Conservation (phyloP, 148 eudicot species). For the Heliosperma pusillum region DNA sequence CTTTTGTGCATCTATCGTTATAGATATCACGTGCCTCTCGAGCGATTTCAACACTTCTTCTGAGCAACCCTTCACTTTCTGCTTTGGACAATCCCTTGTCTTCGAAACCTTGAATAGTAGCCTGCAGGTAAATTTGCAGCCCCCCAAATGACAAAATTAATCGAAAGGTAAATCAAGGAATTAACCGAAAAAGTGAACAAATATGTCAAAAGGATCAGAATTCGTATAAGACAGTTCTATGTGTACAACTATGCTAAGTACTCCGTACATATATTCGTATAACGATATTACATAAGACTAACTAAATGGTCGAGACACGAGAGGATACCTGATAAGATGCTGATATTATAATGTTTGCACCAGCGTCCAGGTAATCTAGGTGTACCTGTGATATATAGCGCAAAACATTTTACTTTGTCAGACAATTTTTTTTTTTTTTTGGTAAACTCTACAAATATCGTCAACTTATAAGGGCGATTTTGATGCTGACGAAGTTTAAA, state of each 20-base stretch:
- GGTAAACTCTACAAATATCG: no score
- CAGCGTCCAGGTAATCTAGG: conserved; percentile 96
- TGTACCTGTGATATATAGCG: conserved; percentile 58
- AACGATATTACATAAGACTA: no score
- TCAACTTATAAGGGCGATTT: no score
- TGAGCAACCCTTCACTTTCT: conserved; percentile 72
- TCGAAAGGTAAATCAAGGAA: neutral
- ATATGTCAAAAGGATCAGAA: neutral
- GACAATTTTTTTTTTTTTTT: no score
- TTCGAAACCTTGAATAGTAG: conserved; percentile 81
- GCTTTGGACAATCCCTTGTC: conserved; percentile 75
- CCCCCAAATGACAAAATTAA: no score
- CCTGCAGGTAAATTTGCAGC: conserved; percentile 31
- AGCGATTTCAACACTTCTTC: conserved; percentile 77
- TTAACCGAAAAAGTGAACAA: neutral
- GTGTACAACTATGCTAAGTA: no score
- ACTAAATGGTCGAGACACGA: neutral
- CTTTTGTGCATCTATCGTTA: conserved; percentile 42
- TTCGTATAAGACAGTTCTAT: no score
- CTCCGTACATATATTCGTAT: no score
- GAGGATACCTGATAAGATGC: conserved; percentile 85
- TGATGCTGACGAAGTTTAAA: no score
- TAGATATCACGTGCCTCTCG: conserved; percentile 80
- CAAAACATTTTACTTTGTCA: neutral
- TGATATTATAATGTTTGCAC: conserved; percentile 84